Evolutionary conservation across 2,329 filamentous ascomycete genomes (phyloP).

Genomic region (Aspergillus luchuensis): DNA sequence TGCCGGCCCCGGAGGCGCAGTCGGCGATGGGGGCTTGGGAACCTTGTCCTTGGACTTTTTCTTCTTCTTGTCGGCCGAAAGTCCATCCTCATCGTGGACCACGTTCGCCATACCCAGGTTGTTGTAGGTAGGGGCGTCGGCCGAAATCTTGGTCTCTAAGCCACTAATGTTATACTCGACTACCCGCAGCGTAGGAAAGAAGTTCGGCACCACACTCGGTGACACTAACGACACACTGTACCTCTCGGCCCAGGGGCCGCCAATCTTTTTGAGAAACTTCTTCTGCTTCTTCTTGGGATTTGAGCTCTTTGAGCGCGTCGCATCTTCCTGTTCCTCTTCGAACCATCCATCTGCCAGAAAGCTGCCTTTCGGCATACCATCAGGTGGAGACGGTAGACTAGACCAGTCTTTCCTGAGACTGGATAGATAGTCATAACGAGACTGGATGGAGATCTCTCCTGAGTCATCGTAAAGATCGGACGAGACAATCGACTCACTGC

Average conservation of each 20-base stretch:
- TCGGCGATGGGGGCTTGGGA: constrained; percentile 72
- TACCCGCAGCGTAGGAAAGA: constrained; percentile 86
- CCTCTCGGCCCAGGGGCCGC: constrained; percentile 79
- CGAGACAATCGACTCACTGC: constrained; percentile 20
- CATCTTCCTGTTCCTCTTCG: constrained; percentile 7
- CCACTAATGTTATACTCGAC: constrained; percentile 90
- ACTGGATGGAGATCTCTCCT: constrained; percentile 46
- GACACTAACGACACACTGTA: constrained; percentile 80
- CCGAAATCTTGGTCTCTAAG: constrained; percentile 56
- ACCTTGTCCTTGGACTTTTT: constrained; percentile 63
- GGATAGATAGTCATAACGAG: constrained; percentile 76
- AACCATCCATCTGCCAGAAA: constrained; percentile 11
- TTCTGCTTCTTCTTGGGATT: constrained; percentile 43
- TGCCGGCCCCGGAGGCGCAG: constrained; percentile 77
- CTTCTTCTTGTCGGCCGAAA: constrained; percentile 46
- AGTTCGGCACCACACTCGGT: constrained; percentile 89
- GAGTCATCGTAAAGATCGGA: constrained; percentile 15
- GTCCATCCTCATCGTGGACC: constrained; percentile 12
- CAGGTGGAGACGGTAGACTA: constrained; percentile 63
- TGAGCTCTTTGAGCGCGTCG: constrained; percentile 21
- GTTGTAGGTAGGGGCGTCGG: constrained; percentile 14
- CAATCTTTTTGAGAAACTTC: constrained; percentile 66
- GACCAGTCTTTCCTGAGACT: constrained; percentile 80
- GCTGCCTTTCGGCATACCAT: constrained; percentile 18
- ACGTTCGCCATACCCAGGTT: background rate